Conservation (phyloP, 2,329 filamentous ascomycete genomes). For the Aspergillus cejpii region DNA sequence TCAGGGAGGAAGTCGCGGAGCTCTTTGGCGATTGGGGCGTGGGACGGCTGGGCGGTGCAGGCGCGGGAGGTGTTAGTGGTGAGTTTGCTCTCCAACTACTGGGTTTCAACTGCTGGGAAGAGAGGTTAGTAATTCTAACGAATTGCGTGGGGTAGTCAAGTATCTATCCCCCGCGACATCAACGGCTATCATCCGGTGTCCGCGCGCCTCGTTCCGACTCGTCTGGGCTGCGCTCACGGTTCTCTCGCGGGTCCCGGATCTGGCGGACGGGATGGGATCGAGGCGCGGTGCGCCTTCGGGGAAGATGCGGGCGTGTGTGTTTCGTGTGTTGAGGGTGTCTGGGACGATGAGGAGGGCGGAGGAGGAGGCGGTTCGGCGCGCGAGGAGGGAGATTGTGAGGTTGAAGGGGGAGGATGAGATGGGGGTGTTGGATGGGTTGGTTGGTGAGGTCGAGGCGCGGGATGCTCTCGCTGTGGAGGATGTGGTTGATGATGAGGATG, state of each 20-base stretch:
- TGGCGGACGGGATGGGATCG: slow-evolving; percentile 32
- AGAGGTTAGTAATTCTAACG: too few species aligned
- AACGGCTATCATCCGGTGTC: slow-evolving; percentile 82
- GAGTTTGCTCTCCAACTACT: slow-evolving; percentile 22
- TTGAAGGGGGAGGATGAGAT: slow-evolving; percentile 50
- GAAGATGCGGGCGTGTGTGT: slow-evolving; percentile 55
- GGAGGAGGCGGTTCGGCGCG: slow-evolving; percentile 76
- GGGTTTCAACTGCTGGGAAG: too few species aligned
- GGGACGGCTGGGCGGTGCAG: slow-evolving; percentile 51
- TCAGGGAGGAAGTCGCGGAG: slow-evolving; percentile 62
- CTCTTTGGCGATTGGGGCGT: slow-evolving; percentile 87
- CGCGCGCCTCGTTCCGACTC: slow-evolving; percentile 73
- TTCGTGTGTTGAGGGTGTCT: slow-evolving; percentile 78
- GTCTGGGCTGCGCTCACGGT: slow-evolving; percentile 86
- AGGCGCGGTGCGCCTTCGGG: slow-evolving; percentile 14
- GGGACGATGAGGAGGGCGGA: slow-evolving; percentile 91
- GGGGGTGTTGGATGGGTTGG: slow-evolving; percentile 37
- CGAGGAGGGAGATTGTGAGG: slow-evolving; percentile 63
- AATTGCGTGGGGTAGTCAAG: too few species aligned
- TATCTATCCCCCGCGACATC: slow-evolving; percentile 89
- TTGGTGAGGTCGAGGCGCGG: slow-evolving; percentile 34
- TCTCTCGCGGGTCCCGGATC: slow-evolving; percentile 61
- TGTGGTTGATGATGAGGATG: slow-evolving; percentile 43
- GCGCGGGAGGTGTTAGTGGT: slow-evolving; percentile 65
- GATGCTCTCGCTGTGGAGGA: slow-evolving; percentile 33